phyloP scores from a whole-genome alignment of 176 grass and related monocot genomes.

The Raddia distichophylla region DNA sequence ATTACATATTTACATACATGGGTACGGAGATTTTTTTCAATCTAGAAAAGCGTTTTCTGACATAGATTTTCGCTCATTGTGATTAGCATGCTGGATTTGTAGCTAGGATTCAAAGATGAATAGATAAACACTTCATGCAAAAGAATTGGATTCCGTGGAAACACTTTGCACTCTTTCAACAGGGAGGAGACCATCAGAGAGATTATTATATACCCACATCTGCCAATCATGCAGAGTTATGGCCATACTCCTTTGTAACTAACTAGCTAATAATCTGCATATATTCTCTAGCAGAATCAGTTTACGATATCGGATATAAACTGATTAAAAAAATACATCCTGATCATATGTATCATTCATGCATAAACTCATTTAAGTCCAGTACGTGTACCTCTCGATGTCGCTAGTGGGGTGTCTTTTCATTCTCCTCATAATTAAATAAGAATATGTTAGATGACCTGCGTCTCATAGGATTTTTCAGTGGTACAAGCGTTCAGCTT shows the following conservation, averaged over 20 bases:
- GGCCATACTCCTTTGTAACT: constrained; percentile 6
- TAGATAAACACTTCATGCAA: not conserved
- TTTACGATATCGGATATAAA: not conserved
- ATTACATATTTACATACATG: not conserved
- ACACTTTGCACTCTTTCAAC: constrained; percentile 39
- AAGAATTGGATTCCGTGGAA: constrained; percentile 35
- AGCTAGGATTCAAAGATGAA: not conserved
- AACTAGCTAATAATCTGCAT: constrained; percentile 31
- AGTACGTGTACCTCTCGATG: not conserved
- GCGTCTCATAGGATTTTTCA: too few species aligned
- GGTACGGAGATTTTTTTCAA: not conserved
- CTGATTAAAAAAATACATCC: not conserved
- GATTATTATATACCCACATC: constrained; percentile 12
- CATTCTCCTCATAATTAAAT: not conserved
- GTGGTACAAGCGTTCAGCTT: too few species aligned
- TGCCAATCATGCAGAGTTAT: constrained; percentile 1
- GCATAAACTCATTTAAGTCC: constrained; percentile 17
- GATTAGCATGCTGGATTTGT: constrained; percentile 18
- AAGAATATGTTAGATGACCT: not conserved
- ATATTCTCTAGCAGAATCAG: constrained; percentile 37
- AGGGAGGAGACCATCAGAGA: not conserved
- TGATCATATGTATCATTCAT: not conserved
- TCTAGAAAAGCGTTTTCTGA: not conserved
- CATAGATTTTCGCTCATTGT: not conserved
- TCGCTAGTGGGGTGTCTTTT: constrained; percentile 1